Evolutionary conservation across 345 rosid species (phyloP).

Genomic region (Eucalyptus pauciflora): DNA sequence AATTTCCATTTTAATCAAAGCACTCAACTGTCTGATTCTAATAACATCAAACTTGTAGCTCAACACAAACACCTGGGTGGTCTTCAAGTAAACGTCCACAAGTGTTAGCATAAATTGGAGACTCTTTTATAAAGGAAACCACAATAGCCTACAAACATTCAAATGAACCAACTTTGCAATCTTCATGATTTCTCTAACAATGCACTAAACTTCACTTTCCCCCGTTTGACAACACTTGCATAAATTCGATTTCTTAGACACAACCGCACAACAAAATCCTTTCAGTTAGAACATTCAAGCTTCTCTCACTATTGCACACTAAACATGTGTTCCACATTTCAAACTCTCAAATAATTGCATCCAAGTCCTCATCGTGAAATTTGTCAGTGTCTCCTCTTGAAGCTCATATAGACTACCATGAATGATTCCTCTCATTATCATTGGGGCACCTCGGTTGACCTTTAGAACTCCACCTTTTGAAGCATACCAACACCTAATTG

Average conservation of each 20-base stretch:
- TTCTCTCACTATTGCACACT: background rate
- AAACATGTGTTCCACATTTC: background rate
- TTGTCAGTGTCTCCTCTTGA: background rate
- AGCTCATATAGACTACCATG: background rate
- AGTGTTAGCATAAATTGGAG: background rate
- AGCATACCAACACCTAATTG: background rate
- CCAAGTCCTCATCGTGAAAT: background rate
- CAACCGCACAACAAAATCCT: background rate
- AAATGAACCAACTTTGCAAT: background rate
- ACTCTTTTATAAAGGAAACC: background rate
- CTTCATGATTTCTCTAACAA: background rate
- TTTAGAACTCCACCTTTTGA: background rate
- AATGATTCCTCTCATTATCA: background rate
- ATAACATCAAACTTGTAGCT: background rate
- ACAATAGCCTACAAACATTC: background rate
- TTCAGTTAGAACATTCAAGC: accelerated
- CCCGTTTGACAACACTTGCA: background rate
- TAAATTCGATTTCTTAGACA: background rate
- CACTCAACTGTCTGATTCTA: background rate
- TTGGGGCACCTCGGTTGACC: background rate
- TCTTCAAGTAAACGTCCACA: background rate
- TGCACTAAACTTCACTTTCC: background rate
- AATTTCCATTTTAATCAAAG: background rate
- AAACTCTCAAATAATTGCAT: background rate
- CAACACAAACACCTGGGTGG: background rate